Base-by-base conservation (phyloP, 495 filamentous ascomycete genomes). In the Astrothelium macrocarpum region DNA sequence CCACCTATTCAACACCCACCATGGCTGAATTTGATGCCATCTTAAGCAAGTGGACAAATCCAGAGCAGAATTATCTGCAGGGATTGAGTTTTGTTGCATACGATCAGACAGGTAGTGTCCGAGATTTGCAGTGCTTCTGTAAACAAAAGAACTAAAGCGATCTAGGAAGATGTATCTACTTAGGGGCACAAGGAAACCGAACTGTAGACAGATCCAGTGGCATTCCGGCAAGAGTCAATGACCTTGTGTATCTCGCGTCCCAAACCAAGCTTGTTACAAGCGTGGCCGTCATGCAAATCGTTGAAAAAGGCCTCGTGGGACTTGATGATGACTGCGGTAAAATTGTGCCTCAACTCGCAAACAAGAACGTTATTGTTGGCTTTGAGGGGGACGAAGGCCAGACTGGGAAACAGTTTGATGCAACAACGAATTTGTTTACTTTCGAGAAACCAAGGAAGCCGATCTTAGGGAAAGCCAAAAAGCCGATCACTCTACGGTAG, bases 181-280 rank as follows among this genome's bases (percentile, higher is more conserved):
- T 25, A 0, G 49, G 49, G 0, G 49, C 49, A 9, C 49, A 56
- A 29, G 49, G 49, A 26, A 56, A 56, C 25, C 20, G 49, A 56
- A 56, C 49, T 9, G 25, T 56, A 56, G 49, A 56, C 25, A 56
- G 49, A 34, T 34, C 53, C 59, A 45, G 64, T 29, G 68, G 66
- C 18, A 56, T 53, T 32, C 60, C 68, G 2, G 61, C 73, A 29
- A 49, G 62, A 12, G 66, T 69, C 16, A 67, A 74, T 46, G 65
- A 62, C 45, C 64, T 66, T 34, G 71, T 67, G 63, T 63, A 61
- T 10, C 32, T 72, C 0, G 71, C 74, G 18, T 76, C 71, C 1
- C 65, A 60, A 36, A 74, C 66, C 32, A 75, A 75, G 62, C 67
- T 75, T 28, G 63, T 77, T 28, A 68, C 72, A 7, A 66, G 67